A percentile compares a stretch with the other conserved stretches of the same genome.
These are phyloP conservation scores for Monosporascus sp. DNA, from an alignment of 2,329 filamentous ascomycete genomes.

Conservation along the genomic window DNA sequence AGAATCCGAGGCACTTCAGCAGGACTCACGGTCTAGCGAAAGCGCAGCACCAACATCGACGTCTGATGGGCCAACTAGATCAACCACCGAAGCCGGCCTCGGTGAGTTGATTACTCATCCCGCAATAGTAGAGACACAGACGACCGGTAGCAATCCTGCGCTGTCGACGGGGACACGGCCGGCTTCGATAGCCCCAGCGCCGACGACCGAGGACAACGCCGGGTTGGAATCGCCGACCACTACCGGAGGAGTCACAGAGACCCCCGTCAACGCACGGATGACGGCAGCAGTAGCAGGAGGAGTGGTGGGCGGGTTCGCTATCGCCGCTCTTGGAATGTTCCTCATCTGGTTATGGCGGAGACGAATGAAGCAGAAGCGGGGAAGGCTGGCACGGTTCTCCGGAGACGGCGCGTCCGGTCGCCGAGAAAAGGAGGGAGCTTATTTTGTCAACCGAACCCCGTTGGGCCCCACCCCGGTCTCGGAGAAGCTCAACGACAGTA, in stretches of 20 bases:
- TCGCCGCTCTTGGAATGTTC: slow-evolving; percentile 41
- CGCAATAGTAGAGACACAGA: background rate
- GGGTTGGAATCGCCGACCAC: background rate
- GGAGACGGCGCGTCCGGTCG: slow-evolving; percentile 20
- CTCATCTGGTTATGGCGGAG: slow-evolving; percentile 48
- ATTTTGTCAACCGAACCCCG: slow-evolving; percentile 40
- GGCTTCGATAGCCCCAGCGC: background rate
- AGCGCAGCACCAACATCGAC: slow-evolving; percentile 9
- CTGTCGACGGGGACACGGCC: background rate
- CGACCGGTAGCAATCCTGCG: background rate
- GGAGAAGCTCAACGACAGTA: slow-evolving; percentile 34
- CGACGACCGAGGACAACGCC: background rate
- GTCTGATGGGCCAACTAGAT: slow-evolving; percentile 1
- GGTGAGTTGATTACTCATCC: background rate
- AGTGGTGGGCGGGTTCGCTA: slow-evolving; percentile 43
- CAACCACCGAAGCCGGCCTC: background rate
- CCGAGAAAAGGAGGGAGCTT: slow-evolving; percentile 26
- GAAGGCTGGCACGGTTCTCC: slow-evolving; percentile 44
- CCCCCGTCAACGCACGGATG: slow-evolving; percentile 23
- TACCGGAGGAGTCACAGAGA: slow-evolving; percentile 18
- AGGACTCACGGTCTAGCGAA: slow-evolving; percentile 7
- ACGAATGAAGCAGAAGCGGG: slow-evolving; percentile 34
- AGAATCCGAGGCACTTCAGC: slow-evolving; percentile 4
- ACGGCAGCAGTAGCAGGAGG: slow-evolving; percentile 45
- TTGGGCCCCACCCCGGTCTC: slow-evolving; percentile 44